These are phyloP conservation scores for Calocybe cyanea DNA, from an alignment of 768 basidiomycete genomes.

Conservation along the genomic window DNA sequence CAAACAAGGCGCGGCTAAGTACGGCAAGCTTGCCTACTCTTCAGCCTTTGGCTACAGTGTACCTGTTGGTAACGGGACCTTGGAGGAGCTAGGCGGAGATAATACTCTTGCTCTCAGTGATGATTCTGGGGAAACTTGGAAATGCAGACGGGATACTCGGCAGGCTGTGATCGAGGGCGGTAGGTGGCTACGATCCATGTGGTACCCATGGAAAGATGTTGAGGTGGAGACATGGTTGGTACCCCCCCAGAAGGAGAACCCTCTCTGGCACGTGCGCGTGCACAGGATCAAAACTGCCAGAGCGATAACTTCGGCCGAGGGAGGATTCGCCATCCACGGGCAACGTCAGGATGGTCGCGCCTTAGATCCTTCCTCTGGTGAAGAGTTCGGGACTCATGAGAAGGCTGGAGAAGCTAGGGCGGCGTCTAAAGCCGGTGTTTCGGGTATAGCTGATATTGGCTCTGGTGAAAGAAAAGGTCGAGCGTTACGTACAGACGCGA, in stretches of 20 bases:
- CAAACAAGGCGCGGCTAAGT: slow-evolving; percentile 75
- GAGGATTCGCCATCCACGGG: slow-evolving; percentile 68
- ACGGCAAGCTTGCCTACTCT: slow-evolving; percentile 75
- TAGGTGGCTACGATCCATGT: slow-evolving; percentile 60
- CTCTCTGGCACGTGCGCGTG: slow-evolving; percentile 67
- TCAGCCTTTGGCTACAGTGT: slow-evolving; percentile 78
- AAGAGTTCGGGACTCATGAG: slow-evolving; percentile 48
- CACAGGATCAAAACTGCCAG: slow-evolving; percentile 57
- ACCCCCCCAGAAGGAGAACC: slow-evolving; percentile 52
- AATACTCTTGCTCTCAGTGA: slow-evolving; percentile 68
- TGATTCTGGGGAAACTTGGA: slow-evolving; percentile 71
- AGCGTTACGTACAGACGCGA: slow-evolving; percentile 66
- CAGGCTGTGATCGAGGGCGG: slow-evolving; percentile 54
- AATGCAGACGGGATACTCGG: slow-evolving; percentile 57
- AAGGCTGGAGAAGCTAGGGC: slow-evolving; percentile 46
- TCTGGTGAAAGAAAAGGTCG: slow-evolving; percentile 25
- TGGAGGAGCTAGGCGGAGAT: slow-evolving; percentile 72
- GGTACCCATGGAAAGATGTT: slow-evolving; percentile 74
- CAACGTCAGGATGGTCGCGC: slow-evolving; percentile 60
- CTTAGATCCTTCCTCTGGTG: slow-evolving; percentile 42
- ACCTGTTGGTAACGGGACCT: slow-evolving; percentile 59
- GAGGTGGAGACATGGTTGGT: slow-evolving; percentile 73
- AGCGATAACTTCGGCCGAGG: slow-evolving; percentile 58
- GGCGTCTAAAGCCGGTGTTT: slow-evolving; percentile 56
- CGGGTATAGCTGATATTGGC: slow-evolving; percentile 54